Base-by-base conservation (phyloP, 176 grass and related monocot genomes). In the Musa schizocarpa region DNA sequence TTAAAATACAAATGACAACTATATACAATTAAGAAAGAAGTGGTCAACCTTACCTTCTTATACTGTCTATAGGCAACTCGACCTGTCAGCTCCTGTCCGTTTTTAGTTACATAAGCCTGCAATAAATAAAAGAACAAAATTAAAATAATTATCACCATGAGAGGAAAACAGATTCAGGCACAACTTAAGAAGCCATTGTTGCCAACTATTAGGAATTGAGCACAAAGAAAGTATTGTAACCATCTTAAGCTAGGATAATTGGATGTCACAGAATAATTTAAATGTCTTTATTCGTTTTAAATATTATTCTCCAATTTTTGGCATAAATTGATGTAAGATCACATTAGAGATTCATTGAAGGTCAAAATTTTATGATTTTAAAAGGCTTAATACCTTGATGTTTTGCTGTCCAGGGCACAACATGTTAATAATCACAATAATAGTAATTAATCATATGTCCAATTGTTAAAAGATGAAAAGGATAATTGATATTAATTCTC, bases 41-140 rank as follows among this genome's bases (percentile, higher is more conserved):
- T 20, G 20, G 13, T 29, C 7, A 27, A 14, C 10, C 16, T 79
- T 74, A 92, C 89, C 90, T 74, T 92, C 78, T 70, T 68, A 72
- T 92, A 96, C 63, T 85, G 87, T 83, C 72, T 77, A 77, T 92
- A 96, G n/a, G 90, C 93, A 75, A 52, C 14, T 62, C 48, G 79
- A 52, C 93, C 93, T 53, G 80, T 81, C 69, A 96, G 27, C 61
- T 96, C 93, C 72, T 92, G 73, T 13, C 93, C 93, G 76, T 83
- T 82, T 83, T 92, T 96, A 20, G 81, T 71, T 52, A 92, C 81
- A 80, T 96, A 96, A 79, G 92, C 83, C 93, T 96, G 85, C 73
- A 90, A 65, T 54, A 72, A 27, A 29, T 26, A 80, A 82, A 19
- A 52, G 4, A 43, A 43, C 34, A 43, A 0, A 11, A 81, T 53